phyloP scores from a whole-genome alignment of 495 filamentous ascomycete genomes.

The Lasiosphaeria miniovina region DNA sequence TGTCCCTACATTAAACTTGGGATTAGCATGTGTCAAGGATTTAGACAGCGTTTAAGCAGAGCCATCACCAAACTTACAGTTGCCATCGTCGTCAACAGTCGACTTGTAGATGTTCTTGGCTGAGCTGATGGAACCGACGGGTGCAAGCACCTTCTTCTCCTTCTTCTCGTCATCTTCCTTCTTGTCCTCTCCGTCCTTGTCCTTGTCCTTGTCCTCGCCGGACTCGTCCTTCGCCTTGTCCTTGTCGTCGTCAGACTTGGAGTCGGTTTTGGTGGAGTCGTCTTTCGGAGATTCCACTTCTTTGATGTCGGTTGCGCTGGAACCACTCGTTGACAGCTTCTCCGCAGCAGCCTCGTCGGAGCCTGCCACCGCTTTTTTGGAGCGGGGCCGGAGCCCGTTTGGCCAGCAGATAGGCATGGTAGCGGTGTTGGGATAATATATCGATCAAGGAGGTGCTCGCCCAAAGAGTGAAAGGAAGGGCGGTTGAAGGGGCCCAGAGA shows the following conservation, averaged over 20 bases:
- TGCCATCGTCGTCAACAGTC: slow-evolving; percentile 28
- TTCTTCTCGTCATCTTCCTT: slow-evolving; percentile 21
- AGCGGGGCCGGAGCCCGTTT: slow-evolving; percentile 1
- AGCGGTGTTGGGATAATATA: neutral
- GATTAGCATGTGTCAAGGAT: neutral
- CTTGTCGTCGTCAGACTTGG: slow-evolving; percentile 4
- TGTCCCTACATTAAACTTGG: slow-evolving; percentile 14
- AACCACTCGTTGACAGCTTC: neutral
- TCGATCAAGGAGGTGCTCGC: neutral
- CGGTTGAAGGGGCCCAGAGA: no score
- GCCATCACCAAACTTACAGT: slow-evolving; percentile 20
- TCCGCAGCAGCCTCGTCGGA: neutral
- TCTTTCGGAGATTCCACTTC: neutral
- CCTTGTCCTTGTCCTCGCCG: slow-evolving; percentile 5
- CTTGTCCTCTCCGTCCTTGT: slow-evolving; percentile 11
- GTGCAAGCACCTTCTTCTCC: slow-evolving; percentile 15
- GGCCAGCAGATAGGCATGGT: slow-evolving; percentile 1
- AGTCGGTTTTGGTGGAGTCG: neutral
- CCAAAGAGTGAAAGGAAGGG: no score
- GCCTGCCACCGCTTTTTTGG: neutral
- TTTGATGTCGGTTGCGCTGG: slow-evolving; percentile 2
- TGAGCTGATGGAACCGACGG: slow-evolving; percentile 32
- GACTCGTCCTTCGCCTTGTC: slow-evolving; percentile 16
- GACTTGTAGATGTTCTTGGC: slow-evolving; percentile 40
- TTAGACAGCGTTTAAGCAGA: neutral